Evolutionary conservation across 192 early-diverging fungal species (phyloP).

Genomic region (Coemansia pectinata): DNA sequence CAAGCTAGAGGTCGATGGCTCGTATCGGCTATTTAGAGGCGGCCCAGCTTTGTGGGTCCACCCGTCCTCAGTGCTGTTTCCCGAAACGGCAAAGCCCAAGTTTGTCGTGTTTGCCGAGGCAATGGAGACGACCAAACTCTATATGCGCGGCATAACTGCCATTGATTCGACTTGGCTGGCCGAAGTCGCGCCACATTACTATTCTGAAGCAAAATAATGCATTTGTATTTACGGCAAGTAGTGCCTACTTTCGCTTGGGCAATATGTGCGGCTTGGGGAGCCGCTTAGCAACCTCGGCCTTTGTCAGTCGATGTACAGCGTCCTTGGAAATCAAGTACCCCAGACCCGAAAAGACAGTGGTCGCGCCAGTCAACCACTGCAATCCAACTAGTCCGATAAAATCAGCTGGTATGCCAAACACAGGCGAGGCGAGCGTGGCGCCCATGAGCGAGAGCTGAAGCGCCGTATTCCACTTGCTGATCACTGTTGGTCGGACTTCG

Average conservation of each 20-base stretch:
- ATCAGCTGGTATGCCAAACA: constrained; percentile 65
- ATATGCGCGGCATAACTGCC: constrained; percentile 84
- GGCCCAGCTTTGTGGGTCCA: constrained; percentile 81
- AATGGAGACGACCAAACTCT: constrained; percentile 81
- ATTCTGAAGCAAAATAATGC: constrained; percentile 29
- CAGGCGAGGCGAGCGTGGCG: constrained; percentile 69
- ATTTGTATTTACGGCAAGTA: neutral
- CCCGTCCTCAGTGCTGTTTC: constrained; percentile 74
- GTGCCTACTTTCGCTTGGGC: constrained; percentile 22
- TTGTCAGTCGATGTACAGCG: constrained; percentile 66
- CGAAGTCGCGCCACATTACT: constrained; percentile 78
- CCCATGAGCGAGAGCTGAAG: constrained; percentile 85
- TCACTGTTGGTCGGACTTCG: constrained; percentile 84
- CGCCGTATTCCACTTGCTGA: constrained; percentile 90
- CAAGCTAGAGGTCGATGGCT: constrained; percentile 71
- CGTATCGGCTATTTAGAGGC: constrained; percentile 79
- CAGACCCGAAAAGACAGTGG: constrained; percentile 79
- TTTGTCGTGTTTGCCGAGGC: constrained; percentile 88
- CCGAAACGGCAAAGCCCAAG: constrained; percentile 64
- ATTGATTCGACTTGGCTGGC: constrained; percentile 78
- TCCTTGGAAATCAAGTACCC: constrained; percentile 75
- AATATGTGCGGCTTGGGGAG: constrained; percentile 39
- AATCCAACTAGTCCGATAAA: constrained; percentile 58
- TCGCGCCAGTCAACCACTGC: constrained; percentile 62
- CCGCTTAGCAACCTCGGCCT: constrained; percentile 49